Base-by-base conservation (phyloP, 2,329 filamentous ascomycete species). In the Ceratocystis alfenasii region DNA sequence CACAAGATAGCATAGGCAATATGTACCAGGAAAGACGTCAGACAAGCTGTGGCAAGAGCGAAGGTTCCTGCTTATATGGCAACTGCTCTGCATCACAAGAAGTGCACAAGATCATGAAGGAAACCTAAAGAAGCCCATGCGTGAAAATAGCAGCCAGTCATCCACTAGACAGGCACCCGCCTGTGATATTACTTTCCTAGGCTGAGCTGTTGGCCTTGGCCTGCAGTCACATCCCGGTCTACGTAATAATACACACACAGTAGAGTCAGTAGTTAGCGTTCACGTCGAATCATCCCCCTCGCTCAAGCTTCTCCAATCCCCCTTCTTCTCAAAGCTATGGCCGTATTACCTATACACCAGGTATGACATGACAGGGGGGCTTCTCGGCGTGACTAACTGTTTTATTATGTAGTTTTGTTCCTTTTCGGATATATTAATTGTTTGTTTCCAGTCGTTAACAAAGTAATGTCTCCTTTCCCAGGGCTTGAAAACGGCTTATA, bases 11-110 rank as follows among this genome's bases (percentile, higher is more conserved):
- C 10, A 63, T 8, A n/a, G 12, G 44, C 44, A 46, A 44, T n/a
- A 50, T 36, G 33, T 20, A 50, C 8, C 17, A 22, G 15, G 46
- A 22, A n/a, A 50, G n/a, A 22, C 10, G 53, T 36, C n/a, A 59
- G 53, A 36, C 33, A 15, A 59, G 15, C 3, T 59, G 53, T 59
- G 53, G 53, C 53, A 59, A 59, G 53, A 59, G 53, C 53, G 28
- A 20, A 36, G 53, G 2, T 59, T 36, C 15, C n/a, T 59, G 53
- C 53, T 33, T 59, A 59, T 59, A 59, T 59, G 17, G 25, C 7
- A 30, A 28, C n/a, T 17, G 15, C 28, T 59, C 53, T 59, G 25
- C 53, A 25, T 59, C 15, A 8, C 28, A 57, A 28, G 12, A 30
- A 33, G 12, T n/a, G n/a, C n/a, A 50, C 20, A n/a, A 25, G 48